phyloP scores from a whole-genome alignment of 345 rosid genomes.

The Geranium brycei region DNA sequence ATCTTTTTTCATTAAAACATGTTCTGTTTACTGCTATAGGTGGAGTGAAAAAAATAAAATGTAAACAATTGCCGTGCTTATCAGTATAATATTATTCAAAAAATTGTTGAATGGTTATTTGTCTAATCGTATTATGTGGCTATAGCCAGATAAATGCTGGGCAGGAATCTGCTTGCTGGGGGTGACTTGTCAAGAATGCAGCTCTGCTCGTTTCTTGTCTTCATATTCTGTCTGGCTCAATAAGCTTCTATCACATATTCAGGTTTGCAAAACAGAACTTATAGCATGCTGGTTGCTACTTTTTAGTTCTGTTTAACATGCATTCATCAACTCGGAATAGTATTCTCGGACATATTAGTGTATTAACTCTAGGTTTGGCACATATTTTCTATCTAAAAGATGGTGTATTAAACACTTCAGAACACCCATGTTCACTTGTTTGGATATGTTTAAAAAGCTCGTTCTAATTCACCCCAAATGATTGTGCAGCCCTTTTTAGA shows the following conservation, averaged over 20 bases:
- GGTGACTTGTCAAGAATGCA: constrained; percentile 64
- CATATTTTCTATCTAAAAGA: not conserved
- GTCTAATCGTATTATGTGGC: constrained; percentile 9
- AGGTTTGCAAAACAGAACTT: constrained; percentile 28
- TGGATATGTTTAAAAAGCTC: too few relatives aligned
- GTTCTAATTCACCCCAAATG: too few relatives aligned
- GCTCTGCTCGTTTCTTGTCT: constrained; percentile 46
- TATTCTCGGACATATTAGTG: not conserved
- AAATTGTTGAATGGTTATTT: constrained; percentile 1
- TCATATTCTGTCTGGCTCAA: constrained; percentile 56
- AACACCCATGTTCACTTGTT: not conserved
- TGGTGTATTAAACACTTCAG: not conserved
- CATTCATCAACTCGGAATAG: constrained; percentile 3
- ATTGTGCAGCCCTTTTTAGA: too few relatives aligned
- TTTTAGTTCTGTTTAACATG: not conserved
- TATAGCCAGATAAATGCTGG: constrained; percentile 82
- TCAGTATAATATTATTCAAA: not conserved
- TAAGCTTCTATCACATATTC: constrained; percentile 37
- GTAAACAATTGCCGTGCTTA: not conserved
- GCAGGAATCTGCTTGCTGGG: constrained; percentile 68
- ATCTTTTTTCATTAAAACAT: too few relatives aligned
- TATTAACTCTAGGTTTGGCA: not conserved
- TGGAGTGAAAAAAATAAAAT: not conserved
- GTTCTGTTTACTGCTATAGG: not conserved
- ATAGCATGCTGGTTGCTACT: not conserved